Percentiles rank a stretch among this genome's conserved stretches.
Conservation (phyloP, 2,329 filamentous ascomycete genomes). For the Gnomoniopsis smithogilvyi region DNA sequence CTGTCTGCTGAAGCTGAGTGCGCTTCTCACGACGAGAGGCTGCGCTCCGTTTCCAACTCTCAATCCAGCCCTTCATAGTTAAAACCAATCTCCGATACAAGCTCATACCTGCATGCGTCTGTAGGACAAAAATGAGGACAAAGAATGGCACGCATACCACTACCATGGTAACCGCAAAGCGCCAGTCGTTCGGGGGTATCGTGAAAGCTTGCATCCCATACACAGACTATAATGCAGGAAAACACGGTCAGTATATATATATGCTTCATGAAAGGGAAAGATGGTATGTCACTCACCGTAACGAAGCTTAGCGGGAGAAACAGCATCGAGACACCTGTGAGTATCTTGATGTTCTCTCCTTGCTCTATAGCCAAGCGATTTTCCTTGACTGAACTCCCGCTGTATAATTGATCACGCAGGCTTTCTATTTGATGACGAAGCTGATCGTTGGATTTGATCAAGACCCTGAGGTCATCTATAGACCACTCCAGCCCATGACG, state of each 20-base stretch:
- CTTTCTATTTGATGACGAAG: slow-evolving; percentile 53
- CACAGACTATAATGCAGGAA: slow-evolving; percentile 36
- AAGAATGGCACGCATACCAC: slow-evolving; percentile 55
- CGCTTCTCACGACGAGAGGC: slow-evolving; percentile 12
- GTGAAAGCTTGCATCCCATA: slow-evolving; percentile 51
- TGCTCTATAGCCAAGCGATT: slow-evolving; percentile 60
- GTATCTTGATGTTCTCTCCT: slow-evolving; percentile 57
- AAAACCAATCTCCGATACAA: slow-evolving; percentile 13
- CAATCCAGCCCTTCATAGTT: slow-evolving; percentile 10
- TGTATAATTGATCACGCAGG: slow-evolving; percentile 60
- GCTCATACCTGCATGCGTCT: slow-evolving; percentile 36
- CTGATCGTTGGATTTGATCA: slow-evolving; percentile 50
- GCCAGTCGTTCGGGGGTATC: slow-evolving; percentile 39
- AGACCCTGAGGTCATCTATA: slow-evolving; percentile 43
- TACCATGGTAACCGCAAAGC: slow-evolving; percentile 54
- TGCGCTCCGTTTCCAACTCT: slow-evolving; percentile 4
- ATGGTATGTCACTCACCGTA: slow-evolving; percentile 34
- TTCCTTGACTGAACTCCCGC: slow-evolving; percentile 60
- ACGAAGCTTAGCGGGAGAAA: slow-evolving; percentile 62
- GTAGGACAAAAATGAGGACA: slow-evolving; percentile 42
- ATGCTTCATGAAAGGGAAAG: background rate
- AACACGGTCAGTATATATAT: background rate
- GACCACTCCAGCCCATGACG: slow-evolving; percentile 48
- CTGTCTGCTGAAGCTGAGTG: slow-evolving; percentile 17
- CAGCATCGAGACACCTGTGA: slow-evolving; percentile 59